Evolutionary conservation across 768 basidiomycete species (phyloP).

Genomic region (Mycena leptocephala): DNA sequence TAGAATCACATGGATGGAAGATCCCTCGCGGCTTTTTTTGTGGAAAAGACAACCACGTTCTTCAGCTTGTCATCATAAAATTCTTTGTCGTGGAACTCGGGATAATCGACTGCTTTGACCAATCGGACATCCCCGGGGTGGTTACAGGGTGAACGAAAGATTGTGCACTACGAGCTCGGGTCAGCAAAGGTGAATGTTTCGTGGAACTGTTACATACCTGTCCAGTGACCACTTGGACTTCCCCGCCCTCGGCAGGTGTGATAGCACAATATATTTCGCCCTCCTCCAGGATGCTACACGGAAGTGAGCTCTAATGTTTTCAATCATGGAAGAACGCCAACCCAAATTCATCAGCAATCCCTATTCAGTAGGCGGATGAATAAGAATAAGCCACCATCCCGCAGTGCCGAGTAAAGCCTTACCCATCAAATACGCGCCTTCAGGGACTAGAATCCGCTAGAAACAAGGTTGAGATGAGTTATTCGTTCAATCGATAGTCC

Average conservation of each 20-base stretch:
- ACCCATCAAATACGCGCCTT: constrained; percentile 37
- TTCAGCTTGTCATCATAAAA: neutral
- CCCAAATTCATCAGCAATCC: constrained; percentile 35
- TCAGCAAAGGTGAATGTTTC: neutral
- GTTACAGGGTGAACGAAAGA: constrained; percentile 36
- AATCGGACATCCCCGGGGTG: constrained; percentile 37
- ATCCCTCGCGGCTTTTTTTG: constrained; percentile 25
- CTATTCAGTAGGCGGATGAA: neutral
- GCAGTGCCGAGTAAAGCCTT: neutral
- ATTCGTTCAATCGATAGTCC: neutral
- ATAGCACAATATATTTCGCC: constrained; percentile 37
- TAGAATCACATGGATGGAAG: constrained; percentile 31
- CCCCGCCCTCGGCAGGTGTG: constrained; percentile 3
- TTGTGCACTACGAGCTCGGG: constrained; percentile 23
- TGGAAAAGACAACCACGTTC: constrained; percentile 34
- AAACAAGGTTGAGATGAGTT: neutral
- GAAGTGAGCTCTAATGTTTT: neutral
- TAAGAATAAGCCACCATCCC: too few species aligned
- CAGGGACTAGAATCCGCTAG: constrained; percentile 24
- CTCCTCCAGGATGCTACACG: constrained; percentile 27
- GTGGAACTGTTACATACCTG: constrained; percentile 7
- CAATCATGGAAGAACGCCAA: neutral
- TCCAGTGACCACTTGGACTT: constrained; percentile 26
- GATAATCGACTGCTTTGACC: constrained; percentile 32
- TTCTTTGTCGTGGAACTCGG: constrained; percentile 15